Evolutionary conservation across 2,329 filamentous ascomycete species (phyloP), one percentile per base, ranked within the genome.

Genomic region (Torrubiella hemipterigena): DNA sequence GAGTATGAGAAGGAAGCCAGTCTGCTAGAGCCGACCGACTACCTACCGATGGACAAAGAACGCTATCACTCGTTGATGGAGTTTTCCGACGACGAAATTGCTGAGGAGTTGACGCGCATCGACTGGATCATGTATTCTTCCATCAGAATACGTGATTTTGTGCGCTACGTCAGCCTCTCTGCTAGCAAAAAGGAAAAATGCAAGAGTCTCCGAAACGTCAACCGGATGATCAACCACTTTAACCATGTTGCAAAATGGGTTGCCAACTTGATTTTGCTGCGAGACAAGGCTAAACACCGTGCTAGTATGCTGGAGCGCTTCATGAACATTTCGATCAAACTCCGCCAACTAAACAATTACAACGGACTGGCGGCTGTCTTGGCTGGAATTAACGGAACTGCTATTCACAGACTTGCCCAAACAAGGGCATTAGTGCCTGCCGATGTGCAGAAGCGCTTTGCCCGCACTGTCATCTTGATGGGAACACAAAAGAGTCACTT

Each of bases 61-160:
- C 81, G 91, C 37, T 98, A 91, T 66, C 84, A 87, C 42, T 75
- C 81, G 31, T 82, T 96, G 42, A 93, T 96, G 78, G 81, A 83
- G 21, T 79, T 80, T 16, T 69, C 81, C 2, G 81, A 93, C 32
- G 83, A 93, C 38, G 74, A 85, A 29, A 79, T 96, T 42, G 89
- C 89, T 12, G 78, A 81, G 37, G 91, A 98, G 54, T 70, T 98
- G 47, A 96, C 91, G 4, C 72, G 89, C 38, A 93, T 98, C 33
- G 91, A 98, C 57, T 96, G 89, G 89, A 77, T 93, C 53, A 91
- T 96, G 81, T 96, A 95, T 54, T 93, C 83, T 31, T 87, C 86
- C 2, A 94, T 96, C 38, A 77, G 85, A 17, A 82, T 93, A 33
- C 82, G 91, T 36, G 91, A 98, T 55, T 75, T 96, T 29, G 81